phyloP scores from a whole-genome alignment of 441 rosid genomes.

The Euphorbia celastroides region DNA sequence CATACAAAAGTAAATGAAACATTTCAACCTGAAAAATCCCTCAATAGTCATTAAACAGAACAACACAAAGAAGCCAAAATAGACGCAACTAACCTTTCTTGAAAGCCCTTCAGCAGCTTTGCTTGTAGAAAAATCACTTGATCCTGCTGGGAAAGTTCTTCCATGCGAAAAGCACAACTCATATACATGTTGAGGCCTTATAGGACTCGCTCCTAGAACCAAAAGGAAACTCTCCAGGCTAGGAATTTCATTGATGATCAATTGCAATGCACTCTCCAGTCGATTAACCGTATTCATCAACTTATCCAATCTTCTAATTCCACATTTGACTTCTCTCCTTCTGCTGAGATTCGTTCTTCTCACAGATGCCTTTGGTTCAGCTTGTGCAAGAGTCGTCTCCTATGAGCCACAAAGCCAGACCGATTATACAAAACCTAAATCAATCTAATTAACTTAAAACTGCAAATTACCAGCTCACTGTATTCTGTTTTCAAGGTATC shows the following conservation, averaged over 20 bases:
- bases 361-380: slow-evolving; percentile 39
- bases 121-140: slow-evolving; percentile 47
- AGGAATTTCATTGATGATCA: slow-evolving; percentile 41
- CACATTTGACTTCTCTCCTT: slow-evolving; percentile 65
- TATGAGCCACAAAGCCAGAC: slow-evolving; percentile 36
- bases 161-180: slow-evolving; percentile 46
- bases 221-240: slow-evolving; percentile 46
- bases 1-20: slow-evolving; percentile 9
- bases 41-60: too few relatives aligned
- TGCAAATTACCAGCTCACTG: slow-evolving; percentile 54
- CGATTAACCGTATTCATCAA: slow-evolving; percentile 47
- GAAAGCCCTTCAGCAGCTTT: slow-evolving; percentile 69
- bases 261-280: slow-evolving; percentile 46
- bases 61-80: slow-evolving; percentile 5
- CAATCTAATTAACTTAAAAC: slow-evolving; percentile 1
- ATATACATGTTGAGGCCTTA: slow-evolving; percentile 65
- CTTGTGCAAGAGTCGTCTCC: slow-evolving; percentile 40
- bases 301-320: slow-evolving; percentile 60
- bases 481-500: slow-evolving; percentile 41
- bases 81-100: slow-evolving; percentile 48
- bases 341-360: slow-evolving; percentile 50
- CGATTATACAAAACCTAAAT: slow-evolving; percentile 12
- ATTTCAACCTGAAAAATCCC: neutral
- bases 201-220: slow-evolving; percentile 66
- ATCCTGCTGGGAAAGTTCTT: slow-evolving; percentile 20